A percentile compares a stretch with the other conserved stretches of the same genome.
These are phyloP conservation scores for Glycine tomentella DNA, from an alignment of 306 rosid genomes.

Conservation along the genomic window DNA sequence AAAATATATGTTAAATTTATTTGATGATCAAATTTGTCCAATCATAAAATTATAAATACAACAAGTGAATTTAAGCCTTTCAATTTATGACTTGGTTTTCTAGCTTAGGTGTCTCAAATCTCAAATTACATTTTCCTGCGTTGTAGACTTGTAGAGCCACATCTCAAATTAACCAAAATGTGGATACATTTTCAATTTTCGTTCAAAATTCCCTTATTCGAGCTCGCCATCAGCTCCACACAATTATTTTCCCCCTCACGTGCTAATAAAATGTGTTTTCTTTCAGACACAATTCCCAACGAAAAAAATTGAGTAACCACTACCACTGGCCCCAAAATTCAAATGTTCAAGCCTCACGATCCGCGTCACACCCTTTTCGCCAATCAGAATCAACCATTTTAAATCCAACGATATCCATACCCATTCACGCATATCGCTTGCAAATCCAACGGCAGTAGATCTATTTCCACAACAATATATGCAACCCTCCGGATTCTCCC, in stretches of 20 bases:
- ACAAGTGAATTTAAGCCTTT: no score
- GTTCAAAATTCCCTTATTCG: not conserved
- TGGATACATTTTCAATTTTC: not conserved
- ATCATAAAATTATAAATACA: no score
- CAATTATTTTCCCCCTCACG: not conserved
- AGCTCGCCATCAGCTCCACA: not conserved
- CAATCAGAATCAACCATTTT: conserved; percentile 38
- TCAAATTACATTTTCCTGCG: not conserved
- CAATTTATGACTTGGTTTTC: not conserved
- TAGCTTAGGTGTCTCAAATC: no score
- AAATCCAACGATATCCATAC: conserved; percentile 43
- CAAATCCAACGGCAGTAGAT: conserved; percentile 38
- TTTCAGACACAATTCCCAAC: conserved; percentile 35
- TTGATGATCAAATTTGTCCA: no score
- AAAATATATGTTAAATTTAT: no score
- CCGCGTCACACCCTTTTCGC: conserved; percentile 9
- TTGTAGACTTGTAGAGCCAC: not conserved
- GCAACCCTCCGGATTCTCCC: not conserved
- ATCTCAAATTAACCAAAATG: not conserved
- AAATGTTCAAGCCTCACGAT: conserved; percentile 4
- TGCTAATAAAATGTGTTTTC: conserved; percentile 20
- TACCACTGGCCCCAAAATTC: no score
- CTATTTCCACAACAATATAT: not conserved
- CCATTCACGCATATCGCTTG: conserved; percentile 29
- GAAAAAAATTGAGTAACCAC: not conserved